Evolutionary conservation across 2,329 filamentous ascomycete genomes (phyloP).

Genomic region (Alternaria triticina): DNA sequence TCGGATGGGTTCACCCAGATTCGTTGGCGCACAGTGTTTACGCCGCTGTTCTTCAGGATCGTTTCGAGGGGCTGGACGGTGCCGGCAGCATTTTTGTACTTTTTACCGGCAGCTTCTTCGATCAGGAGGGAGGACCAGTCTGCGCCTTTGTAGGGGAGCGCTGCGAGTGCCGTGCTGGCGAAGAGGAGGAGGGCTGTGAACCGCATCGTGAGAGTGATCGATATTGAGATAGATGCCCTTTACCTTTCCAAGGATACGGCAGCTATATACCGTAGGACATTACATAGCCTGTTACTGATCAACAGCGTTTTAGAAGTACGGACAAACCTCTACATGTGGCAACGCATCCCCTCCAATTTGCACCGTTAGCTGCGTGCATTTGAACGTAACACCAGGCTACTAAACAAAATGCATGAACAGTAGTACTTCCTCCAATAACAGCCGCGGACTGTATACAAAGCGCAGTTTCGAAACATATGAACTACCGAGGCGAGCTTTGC

Average conservation of each 20-base stretch:
- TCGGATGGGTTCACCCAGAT: constrained; percentile 70
- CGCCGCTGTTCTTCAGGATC: constrained; percentile 66
- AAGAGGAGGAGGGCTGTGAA: constrained; percentile 28
- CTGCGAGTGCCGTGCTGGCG: constrained; percentile 44
- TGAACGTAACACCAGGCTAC: neutral
- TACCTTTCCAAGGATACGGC: neutral
- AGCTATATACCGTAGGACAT: neutral
- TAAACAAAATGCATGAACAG: neutral
- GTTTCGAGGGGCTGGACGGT: constrained; percentile 63
- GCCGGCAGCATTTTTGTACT: constrained; percentile 65
- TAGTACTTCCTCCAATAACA: constrained; percentile 14
- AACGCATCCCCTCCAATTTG: constrained; percentile 1
- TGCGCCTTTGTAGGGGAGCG: constrained; percentile 68
- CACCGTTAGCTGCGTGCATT: neutral
- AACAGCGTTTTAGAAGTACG: neutral
- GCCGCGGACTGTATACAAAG: neutral
- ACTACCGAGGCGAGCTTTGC: neutral
- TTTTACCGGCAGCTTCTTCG: constrained; percentile 66
- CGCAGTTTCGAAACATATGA: constrained; percentile 13
- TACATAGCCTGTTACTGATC: neutral
- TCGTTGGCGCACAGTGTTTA: constrained; percentile 74
- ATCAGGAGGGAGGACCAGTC: constrained; percentile 73
- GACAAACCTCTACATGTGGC: neutral
- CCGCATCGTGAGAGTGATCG: constrained; percentile 30
- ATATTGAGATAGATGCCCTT: neutral